Conservation (phyloP, 73 alveolate genomes). For the Diophrys appendiculata region DNA sequence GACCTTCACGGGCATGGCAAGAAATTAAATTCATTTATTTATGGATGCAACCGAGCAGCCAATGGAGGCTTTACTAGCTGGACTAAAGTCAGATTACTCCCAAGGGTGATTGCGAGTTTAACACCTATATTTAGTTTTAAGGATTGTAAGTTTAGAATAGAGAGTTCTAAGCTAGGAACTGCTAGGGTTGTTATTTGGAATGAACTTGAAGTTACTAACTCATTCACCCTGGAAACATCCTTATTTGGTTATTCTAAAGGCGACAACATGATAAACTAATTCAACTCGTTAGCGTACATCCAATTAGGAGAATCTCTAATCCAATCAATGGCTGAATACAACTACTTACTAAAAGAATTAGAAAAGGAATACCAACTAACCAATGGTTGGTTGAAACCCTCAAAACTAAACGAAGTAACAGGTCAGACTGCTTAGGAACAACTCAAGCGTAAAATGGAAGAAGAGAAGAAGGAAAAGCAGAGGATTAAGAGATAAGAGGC, state of each 20-base stretch:
- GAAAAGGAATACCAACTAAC: constrained; percentile 45
- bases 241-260: constrained; percentile 28
- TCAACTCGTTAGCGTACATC: not conserved
- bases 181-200: constrained; percentile 62
- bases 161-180: constrained; percentile 32
- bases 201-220: constrained; percentile 52
- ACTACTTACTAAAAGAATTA: constrained; percentile 13
- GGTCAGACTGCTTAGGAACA: constrained; percentile 32
- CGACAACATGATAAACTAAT: constrained; percentile 2
- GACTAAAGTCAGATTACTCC: constrained; percentile 55
- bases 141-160: constrained; percentile 41
- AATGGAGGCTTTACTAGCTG: constrained; percentile 63
- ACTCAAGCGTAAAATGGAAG: constrained; percentile 6
- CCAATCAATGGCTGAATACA: constrained; percentile 7
- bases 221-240: constrained; percentile 43
- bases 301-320: constrained; percentile 28
- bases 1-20: constrained; percentile 75
- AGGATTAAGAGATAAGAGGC: not conserved
- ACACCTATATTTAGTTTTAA: constrained; percentile 24
- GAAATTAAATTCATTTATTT: constrained; percentile 59
- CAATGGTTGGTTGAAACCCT: constrained; percentile 38
- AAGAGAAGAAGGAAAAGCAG: not conserved
- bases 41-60: constrained; percentile 62
- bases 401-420: constrained; percentile 33
- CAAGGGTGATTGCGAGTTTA: constrained; percentile 29